Base-by-base conservation (phyloP, 1,284 basidiomycete species). In the Cystobasidium sp. region DNA sequence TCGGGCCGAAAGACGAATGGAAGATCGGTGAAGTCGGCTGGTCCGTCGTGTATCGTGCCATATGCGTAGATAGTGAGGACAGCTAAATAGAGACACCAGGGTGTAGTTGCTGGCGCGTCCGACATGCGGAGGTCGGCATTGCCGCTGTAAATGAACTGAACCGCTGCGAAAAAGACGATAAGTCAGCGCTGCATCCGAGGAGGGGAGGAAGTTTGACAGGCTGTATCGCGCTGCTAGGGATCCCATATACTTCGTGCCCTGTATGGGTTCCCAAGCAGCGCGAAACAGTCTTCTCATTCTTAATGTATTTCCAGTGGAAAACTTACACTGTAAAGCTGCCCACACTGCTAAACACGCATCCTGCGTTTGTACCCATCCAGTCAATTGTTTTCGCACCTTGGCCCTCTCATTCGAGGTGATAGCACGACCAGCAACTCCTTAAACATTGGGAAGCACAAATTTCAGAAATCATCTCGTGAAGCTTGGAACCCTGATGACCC, bases 51-150 rank as follows among this genome's bases (percentile, higher is more conserved):
- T 20, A 61, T 22, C n/a, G 59, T 61, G 41, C 59, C 59, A 24
- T 61, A 61, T 3, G 39, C 59, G 59, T 61, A 61, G 6, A 61
- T 61, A 31, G 59, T 44, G 9, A 61, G 41, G 37, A 43, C 37
- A 14, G 59, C 59, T 5, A 61, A 39, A 41, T 61, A 61, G 3
- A 61, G 31, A 20, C 59, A 61, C 59, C 59, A 61, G 3, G 59
- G 59, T 46, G 59, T 61, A 6, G 59, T 61, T 44, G 59, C 59
- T n/a, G 59, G 59, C n/a, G 59, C 59, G 44, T 61, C 59, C 12
- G 59, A 61, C 59, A 61, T 61, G 10, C 59, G 39, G 6, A 61
- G 20, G 22, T 61, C 59, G 10, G 59, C 59, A 20, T 61, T 61
- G 6, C 59, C 59, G 5, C 39, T 44, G 31, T 61, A 61, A n/a